A percentile compares a stretch with the other conserved stretches of the same genome.
Evolutionary conservation across 1,284 basidiomycete species (phyloP).

Genomic region (Pulchroboletus neoregius): DNA sequence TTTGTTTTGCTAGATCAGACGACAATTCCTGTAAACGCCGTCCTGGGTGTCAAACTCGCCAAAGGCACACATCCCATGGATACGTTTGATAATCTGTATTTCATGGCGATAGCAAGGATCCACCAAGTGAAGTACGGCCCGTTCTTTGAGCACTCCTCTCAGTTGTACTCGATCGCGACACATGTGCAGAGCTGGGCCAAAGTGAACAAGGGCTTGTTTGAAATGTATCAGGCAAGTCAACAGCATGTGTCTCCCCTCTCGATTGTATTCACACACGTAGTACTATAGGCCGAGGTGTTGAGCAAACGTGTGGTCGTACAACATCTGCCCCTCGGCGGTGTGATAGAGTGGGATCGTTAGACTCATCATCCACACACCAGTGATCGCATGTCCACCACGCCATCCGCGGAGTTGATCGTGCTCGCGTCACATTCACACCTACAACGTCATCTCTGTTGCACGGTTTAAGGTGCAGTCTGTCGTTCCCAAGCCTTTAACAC

Average conservation of each 20-base stretch:
- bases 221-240: conserved; percentile 82
- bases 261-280: conserved; percentile 1
- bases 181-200: conserved; percentile 88
- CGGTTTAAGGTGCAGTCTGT: not conserved
- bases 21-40: conserved; percentile 54
- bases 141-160: conserved; percentile 90
- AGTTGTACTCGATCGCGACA: conserved; percentile 81
- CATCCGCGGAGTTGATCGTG: conserved; percentile 22
- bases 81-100: conserved; percentile 63
- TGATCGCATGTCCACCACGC: conserved; percentile 2
- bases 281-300: conserved; percentile 83
- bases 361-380: not conserved
- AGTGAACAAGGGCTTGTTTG: conserved; percentile 85
- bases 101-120: conserved; percentile 77
- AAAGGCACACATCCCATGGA: conserved; percentile 33
- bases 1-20: conserved; percentile 45
- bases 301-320: conserved; percentile 96
- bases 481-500: conserved; percentile 8
- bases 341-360: conserved; percentile 59
- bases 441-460: conserved; percentile 7
- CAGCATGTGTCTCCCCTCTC: not conserved
- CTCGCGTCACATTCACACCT: conserved; percentile 20
- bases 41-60: conserved; percentile 51
- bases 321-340: conserved; percentile 84
- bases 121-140: conserved; percentile 80